Conservation (phyloP, 1,284 basidiomycete species). For the Ganoderma sinense region DNA sequence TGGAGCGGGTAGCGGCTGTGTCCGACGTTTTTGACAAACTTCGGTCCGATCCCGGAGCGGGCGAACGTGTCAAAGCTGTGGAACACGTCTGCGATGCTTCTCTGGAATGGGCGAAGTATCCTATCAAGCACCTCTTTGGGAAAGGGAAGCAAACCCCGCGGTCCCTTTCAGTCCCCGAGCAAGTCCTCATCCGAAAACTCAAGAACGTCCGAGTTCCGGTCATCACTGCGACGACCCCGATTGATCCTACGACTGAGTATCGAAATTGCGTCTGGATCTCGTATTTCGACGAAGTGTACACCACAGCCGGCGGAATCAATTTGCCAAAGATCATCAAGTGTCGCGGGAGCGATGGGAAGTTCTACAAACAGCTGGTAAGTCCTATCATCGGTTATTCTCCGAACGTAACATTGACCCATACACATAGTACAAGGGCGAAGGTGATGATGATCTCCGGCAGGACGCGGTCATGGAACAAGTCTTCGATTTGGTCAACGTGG, state of each 20-base stretch:
- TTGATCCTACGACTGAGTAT: conserved; percentile 81
- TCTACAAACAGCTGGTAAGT: conserved; percentile 83
- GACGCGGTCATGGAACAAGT: conserved; percentile 99
- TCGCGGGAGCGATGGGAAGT: conserved; percentile 70
- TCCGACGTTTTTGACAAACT: conserved; percentile 71
- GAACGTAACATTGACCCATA: neutral
- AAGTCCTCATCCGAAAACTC: conserved; percentile 55
- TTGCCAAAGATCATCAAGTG: conserved; percentile 86
- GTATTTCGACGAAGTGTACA: conserved; percentile 67
- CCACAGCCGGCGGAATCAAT: conserved; percentile 82
- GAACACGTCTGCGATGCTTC: conserved; percentile 78
- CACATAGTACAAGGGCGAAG: conserved; percentile 88
- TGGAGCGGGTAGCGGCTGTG: conserved; percentile 74
- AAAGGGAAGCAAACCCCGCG: conserved; percentile 32
- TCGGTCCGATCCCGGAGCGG: conserved; percentile 47
- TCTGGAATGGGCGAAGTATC: conserved; percentile 81
- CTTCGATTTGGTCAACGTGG: conserved; percentile 88
- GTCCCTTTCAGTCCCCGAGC: conserved; percentile 48
- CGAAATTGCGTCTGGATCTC: conserved; percentile 71
- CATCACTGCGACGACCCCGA: conserved; percentile 73
- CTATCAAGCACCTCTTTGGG: conserved; percentile 48
- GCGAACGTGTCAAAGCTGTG: conserved; percentile 62
- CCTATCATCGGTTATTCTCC: conserved; percentile 33
- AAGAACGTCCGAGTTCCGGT: conserved; percentile 79
- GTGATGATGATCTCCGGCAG: conserved; percentile 91